These are phyloP conservation scores for Sisymbrium altissimum DNA, from an alignment of 345 rosid species.

Conservation along the genomic window DNA sequence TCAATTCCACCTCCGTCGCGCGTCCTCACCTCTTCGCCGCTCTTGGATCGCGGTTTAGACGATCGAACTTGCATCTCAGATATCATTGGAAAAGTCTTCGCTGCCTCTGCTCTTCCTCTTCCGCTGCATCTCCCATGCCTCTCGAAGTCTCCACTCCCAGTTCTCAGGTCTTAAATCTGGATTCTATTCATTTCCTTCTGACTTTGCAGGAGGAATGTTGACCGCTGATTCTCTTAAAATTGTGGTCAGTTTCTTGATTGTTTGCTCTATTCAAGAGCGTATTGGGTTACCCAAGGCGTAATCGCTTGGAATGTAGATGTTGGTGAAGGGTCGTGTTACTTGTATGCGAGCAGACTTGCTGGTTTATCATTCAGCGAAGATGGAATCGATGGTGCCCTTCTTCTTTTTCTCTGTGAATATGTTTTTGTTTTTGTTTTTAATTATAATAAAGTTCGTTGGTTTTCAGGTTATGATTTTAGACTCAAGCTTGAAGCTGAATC, in stretches of 20 bases:
- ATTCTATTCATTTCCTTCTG: neutral
- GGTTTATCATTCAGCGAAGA: conserved; percentile 49
- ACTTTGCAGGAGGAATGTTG: neutral
- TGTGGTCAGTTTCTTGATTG: conserved; percentile 48
- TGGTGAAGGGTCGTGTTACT: conserved; percentile 56
- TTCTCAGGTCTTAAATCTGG: conserved; percentile 46
- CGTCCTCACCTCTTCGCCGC: conserved; percentile 5
- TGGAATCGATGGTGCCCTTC: conserved; percentile 55
- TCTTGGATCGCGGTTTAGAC: conserved; percentile 1
- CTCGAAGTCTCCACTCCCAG: conserved; percentile 37
- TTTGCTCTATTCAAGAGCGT: conserved; percentile 59
- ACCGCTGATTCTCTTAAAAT: neutral
- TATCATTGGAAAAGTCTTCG: conserved; percentile 17
- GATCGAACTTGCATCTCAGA: conserved; percentile 17
- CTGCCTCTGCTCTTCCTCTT: conserved; percentile 41
- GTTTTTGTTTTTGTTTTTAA: neutral
- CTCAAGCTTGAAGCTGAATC: conserved; percentile 55
- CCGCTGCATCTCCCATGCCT: conserved; percentile 44
- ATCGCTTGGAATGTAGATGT: conserved; percentile 83
- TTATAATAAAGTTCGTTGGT: conserved; percentile 15
- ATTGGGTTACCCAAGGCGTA: conserved; percentile 59
- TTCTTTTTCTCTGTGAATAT: neutral
- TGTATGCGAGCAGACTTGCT: conserved; percentile 66
- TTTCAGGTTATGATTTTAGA: conserved; percentile 58
- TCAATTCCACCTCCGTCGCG: conserved; percentile 15